Evolutionary conservation across 2,329 filamentous ascomycete species (phyloP).

Genomic region (Fusarium gaditjirri): DNA sequence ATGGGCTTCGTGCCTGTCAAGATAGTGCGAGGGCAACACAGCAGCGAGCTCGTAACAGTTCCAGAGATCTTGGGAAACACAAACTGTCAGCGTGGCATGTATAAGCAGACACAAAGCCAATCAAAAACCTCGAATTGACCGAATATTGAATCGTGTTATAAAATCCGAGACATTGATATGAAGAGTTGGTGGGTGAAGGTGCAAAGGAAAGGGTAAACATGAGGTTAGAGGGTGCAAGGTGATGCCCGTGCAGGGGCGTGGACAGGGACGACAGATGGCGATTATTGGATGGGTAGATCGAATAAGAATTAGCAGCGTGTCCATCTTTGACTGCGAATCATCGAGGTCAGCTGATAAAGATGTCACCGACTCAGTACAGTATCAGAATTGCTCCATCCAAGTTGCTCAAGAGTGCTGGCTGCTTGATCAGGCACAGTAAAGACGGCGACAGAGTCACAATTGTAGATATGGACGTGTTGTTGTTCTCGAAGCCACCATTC

Average conservation of each 20-base stretch:
- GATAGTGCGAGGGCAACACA: conserved; percentile 16
- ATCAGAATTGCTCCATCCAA: background rate
- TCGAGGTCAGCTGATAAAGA: conserved; percentile 17
- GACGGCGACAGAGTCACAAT: background rate
- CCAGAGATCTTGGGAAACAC: conserved; percentile 15
- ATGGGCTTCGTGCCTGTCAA: conserved; percentile 17
- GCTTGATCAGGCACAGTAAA: background rate
- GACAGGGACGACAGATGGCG: conserved; percentile 2
- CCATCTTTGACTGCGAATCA: conserved; percentile 17
- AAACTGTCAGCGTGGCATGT: conserved; percentile 21
- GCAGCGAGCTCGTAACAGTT: conserved; percentile 7
- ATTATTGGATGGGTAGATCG: conserved; percentile 32
- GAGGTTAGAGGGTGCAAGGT: conserved; percentile 30
- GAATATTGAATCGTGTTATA: conserved; percentile 30
- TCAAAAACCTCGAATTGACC: conserved; percentile 42
- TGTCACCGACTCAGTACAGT: background rate
- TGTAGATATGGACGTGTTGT: background rate
- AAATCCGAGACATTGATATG: conserved; percentile 2
- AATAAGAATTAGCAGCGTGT: conserved; percentile 36
- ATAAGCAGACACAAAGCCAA: conserved; percentile 35
- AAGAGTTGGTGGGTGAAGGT: conserved; percentile 20
- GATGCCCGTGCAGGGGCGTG: conserved; percentile 17
- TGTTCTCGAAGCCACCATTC: background rate
- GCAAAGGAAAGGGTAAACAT: conserved; percentile 6
- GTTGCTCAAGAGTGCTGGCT: background rate